Base-by-base conservation (phyloP, 106 monocot genomes). In the Posidonia australis region DNA sequence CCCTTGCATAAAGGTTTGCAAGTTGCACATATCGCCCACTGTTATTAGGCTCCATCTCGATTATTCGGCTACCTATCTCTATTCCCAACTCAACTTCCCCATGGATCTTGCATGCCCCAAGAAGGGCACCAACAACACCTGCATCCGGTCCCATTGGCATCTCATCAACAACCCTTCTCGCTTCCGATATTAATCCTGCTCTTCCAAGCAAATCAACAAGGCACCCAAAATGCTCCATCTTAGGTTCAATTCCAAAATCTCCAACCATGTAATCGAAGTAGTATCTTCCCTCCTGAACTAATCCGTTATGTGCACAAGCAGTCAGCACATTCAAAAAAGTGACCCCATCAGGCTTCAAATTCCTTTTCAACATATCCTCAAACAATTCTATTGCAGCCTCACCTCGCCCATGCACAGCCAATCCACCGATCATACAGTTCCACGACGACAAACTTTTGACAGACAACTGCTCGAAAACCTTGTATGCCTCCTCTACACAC, bases 371-470 rank as follows among this genome's bases (percentile, higher is more conserved):
- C 96, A 90, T 96, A 44, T 71, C 70, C 4, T 73, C 64, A 29
- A 87, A 87, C 44, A 90, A 54, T 66, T 73, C 32, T 21, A 87
- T 78, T 0, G 96, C 84, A 0, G 22, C 67, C 2, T 67, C 36
- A 16, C 79, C 86, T 47, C 25, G 54, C 27, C 96, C 96, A 36
- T 87, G 84, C 54, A 72, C 44, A 0, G 86, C 90, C 1, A 82
- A 62, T 25, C 90, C 96, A 46, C 90, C 84, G 20, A 96, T 87
- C 90, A 96, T 90, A 64, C 74, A 86, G 25, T 86, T 96, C 90
- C 84, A 90, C 0, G 84, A 84, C 0, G 84, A 80, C 4, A 80
- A 62, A 16, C 72, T 72, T 61, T 72, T 82, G 13, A 0, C 14
- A 9, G 32, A 9, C 57, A 96, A 74, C 12, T 60, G 53, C 1